Conservation (phyloP, 2,329 filamentous ascomycete genomes). For the Fusarium euwallaceae region DNA sequence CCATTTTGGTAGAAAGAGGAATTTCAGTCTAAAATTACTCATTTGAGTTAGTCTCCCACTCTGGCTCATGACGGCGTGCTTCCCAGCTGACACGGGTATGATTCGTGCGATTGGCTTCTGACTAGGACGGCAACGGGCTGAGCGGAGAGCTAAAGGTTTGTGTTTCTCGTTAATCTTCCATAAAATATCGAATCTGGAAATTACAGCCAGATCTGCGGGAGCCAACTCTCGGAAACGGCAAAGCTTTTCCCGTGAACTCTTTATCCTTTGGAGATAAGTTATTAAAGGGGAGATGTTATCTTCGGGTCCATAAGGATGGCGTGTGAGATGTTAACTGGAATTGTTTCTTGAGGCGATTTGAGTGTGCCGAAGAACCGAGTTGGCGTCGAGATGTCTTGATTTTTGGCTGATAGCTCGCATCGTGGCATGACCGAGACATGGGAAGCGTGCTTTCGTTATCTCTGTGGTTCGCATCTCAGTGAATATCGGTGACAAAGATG, state of each 20-base stretch:
- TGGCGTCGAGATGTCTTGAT: not conserved
- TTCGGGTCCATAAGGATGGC: not conserved
- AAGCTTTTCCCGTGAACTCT: not conserved
- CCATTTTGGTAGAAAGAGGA: conserved; percentile 9
- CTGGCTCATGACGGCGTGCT: not conserved
- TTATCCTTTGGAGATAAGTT: not conserved
- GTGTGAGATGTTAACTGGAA: not conserved
- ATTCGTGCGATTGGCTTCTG: conserved; percentile 18
- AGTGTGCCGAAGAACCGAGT: not conserved
- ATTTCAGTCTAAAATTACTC: conserved; percentile 32
- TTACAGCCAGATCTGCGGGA: not conserved
- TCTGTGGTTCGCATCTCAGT: not conserved
- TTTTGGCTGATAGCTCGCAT: not conserved
- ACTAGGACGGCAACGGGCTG: not conserved
- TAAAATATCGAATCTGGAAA: not conserved
- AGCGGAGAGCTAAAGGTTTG: not conserved
- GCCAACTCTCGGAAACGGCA: not conserved
- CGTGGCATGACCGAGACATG: too few relatives aligned
- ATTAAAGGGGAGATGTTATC: not conserved
- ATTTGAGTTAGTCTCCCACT: conserved; percentile 13
- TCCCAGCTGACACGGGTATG: not conserved
- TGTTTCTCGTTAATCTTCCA: not conserved
- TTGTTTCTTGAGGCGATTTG: not conserved
- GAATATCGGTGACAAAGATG: not conserved
- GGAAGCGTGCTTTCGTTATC: not conserved